Base-by-base conservation (phyloP, 805 yeast genomes). In the Yarrowia bubula region DNA sequence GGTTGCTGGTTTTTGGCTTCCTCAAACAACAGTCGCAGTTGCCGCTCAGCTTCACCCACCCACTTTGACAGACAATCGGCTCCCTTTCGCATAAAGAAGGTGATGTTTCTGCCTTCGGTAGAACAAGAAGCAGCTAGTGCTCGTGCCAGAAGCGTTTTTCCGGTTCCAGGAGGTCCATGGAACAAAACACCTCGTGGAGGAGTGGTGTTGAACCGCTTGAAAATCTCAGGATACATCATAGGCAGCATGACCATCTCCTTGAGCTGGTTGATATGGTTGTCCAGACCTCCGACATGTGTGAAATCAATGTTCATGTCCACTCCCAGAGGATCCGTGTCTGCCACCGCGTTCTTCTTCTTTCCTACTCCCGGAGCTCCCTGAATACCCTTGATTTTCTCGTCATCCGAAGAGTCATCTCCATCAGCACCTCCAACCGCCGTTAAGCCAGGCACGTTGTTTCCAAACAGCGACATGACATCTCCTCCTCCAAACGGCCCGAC, bases 91-190 rank as follows among this genome's bases (percentile, higher is more conserved):
- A 95, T 95, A 76, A 92, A 95, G 72, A 95, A 95, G 0, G 99
- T 92, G 66, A 95, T 92, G 70, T 95, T 93, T 67, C 88, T 81
- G 13, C 87, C 86, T 15, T 89, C 86, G 0, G 96, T 85, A 0
- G 97, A 89, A 71, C 97, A 92, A 69, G 96, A 89, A 0, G 98
- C 95, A 1, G 99, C 99, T 61, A 95, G 79, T 0, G 99, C 99
- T 67, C 99, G 79, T 0, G 99, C 99, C 97, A 95, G 91, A 62
- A 95, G 81, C 0, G 99, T 95, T 74, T 95, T 95, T 82, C 99
- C 99, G 0, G 99, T 95, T 69, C 99, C 99, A 2, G 99, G 99
- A 4, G 99, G 99, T 53, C 99, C 99, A 76, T 95, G 99, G 77
- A 95, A 95, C 65, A 95, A 76, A 0, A 95, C 99, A 68, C 99